These are phyloP conservation scores for Cladophialophora yegresii DNA, from an alignment of 2,329 filamentous ascomycete genomes.

Conservation along the genomic window DNA sequence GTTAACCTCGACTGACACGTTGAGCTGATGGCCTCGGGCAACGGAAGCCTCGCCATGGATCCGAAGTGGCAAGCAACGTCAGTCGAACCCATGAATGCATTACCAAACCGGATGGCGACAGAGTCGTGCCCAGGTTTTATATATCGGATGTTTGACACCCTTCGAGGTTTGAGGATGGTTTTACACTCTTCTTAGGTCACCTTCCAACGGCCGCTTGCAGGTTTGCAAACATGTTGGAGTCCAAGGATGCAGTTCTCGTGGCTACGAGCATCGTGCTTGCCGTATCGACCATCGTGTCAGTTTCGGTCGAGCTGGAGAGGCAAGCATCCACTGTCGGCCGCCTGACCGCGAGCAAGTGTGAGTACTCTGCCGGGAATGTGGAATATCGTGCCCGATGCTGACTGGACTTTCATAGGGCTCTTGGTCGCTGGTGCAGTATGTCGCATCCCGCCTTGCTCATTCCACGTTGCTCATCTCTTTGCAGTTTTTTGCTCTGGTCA, in stretches of 20 bases:
- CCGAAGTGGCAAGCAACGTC: slow-evolving; percentile 7
- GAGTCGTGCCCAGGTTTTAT: slow-evolving; percentile 4
- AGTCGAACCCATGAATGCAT: slow-evolving; percentile 9
- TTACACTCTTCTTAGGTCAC: slow-evolving; percentile 18
- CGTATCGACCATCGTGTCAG: slow-evolving; percentile 27
- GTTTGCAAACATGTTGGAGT: slow-evolving; percentile 26
- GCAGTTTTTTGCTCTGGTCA: slow-evolving; percentile 30
- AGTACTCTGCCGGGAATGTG: slow-evolving; percentile 3
- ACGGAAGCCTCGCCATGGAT: slow-evolving; percentile 4
- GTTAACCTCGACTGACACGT: slow-evolving; percentile 11
- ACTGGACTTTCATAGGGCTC: slow-evolving; percentile 22
- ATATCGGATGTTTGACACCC: slow-evolving; percentile 17
- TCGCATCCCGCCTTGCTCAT: not conserved
- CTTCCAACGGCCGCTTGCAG: slow-evolving; percentile 20
- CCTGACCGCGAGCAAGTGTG: slow-evolving; percentile 30
- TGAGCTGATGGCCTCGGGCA: slow-evolving; percentile 3
- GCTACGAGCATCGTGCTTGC: slow-evolving; percentile 31
- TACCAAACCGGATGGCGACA: not conserved
- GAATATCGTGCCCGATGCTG: not conserved
- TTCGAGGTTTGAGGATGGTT: slow-evolving; percentile 2
- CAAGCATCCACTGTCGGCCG: slow-evolving; percentile 23
- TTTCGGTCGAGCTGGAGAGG: slow-evolving; percentile 29
- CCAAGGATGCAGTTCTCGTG: slow-evolving; percentile 25
- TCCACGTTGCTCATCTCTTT: slow-evolving; percentile 9
- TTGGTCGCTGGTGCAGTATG: slow-evolving; percentile 27